Conservation (phyloP, 1,139 yeast species). For the Saccharomycopsis phalli region DNA sequence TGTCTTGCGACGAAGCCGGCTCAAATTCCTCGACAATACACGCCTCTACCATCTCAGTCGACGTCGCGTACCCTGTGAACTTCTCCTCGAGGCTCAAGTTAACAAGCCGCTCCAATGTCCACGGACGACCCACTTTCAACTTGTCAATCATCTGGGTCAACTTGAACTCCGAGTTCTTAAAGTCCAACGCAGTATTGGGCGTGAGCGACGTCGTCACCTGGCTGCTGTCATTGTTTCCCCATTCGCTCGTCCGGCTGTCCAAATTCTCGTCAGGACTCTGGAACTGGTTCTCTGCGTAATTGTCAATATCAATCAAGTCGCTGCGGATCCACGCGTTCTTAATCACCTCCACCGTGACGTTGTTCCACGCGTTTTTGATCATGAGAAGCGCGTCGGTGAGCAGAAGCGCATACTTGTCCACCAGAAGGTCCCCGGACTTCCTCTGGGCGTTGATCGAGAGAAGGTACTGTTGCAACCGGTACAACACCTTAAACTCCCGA, state of each 20-base stretch:
- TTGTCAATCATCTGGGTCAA: conserved; percentile 36
- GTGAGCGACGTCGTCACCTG: conserved; percentile 3
- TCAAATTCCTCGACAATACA: conserved; percentile 44
- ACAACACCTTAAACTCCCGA: conserved; percentile 52
- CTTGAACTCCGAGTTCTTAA: conserved; percentile 28
- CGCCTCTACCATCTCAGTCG: conserved; percentile 55
- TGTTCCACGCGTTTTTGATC: conserved; percentile 20
- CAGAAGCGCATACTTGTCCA: conserved; percentile 10
- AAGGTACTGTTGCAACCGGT: conserved; percentile 51
- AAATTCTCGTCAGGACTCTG: neutral
- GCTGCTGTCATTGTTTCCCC: conserved; percentile 5
- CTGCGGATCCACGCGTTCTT: conserved; percentile 17
- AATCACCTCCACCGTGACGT: conserved; percentile 18
- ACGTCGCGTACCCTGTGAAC: conserved; percentile 49
- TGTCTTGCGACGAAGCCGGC: conserved; percentile 4
- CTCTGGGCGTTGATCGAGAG: conserved; percentile 9
- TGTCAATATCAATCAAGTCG: conserved; percentile 16
- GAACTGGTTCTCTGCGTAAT: conserved; percentile 12
- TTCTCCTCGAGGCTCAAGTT: conserved; percentile 53
- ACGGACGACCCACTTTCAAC: conserved; percentile 42
- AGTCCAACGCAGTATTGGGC: conserved; percentile 18
- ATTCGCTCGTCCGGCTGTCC: neutral
- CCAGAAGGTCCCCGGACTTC: conserved; percentile 1
- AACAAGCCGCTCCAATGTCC: conserved; percentile 50
- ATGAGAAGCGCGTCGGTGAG: conserved; percentile 17